These are phyloP conservation scores for Spinacia oleracea DNA, from an alignment of 179 eudicot genomes.

Conservation along the genomic window DNA sequence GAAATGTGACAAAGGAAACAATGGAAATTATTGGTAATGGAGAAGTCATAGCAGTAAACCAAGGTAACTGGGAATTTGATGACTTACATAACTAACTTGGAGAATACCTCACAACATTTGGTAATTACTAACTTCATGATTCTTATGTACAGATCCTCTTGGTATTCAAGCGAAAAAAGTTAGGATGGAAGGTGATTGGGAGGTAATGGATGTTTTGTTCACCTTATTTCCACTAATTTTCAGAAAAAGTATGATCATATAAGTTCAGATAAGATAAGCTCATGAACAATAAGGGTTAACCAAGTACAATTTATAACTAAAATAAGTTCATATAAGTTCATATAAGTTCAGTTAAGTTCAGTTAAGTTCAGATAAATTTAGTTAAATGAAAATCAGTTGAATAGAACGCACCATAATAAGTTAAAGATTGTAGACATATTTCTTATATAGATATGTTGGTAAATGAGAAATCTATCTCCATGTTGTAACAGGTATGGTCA, in stretches of 20 bases:
- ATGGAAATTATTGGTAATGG: slow-evolving; percentile 57
- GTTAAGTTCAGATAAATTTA: too few relatives aligned
- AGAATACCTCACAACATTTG: background rate
- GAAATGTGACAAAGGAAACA: slow-evolving; percentile 54
- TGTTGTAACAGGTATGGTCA: slow-evolving; percentile 69
- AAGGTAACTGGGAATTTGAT: slow-evolving; percentile 45
- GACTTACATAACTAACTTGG: background rate
- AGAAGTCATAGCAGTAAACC: slow-evolving; percentile 84
- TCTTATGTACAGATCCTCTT: slow-evolving; percentile 51
- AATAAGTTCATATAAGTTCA: too few relatives aligned
- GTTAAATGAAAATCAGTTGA: too few relatives aligned
- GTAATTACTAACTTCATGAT: background rate
- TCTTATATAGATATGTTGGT: background rate
- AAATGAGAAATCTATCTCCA: background rate
- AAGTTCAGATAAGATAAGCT: too few relatives aligned
- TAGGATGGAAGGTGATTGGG: slow-evolving; percentile 64
- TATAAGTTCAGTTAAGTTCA: too few relatives aligned
- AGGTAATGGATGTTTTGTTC: slow-evolving; percentile 56
- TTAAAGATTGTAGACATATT: background rate
- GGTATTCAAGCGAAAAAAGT: slow-evolving; percentile 93
- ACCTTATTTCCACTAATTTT: too few relatives aligned
- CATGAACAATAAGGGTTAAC: too few relatives aligned
- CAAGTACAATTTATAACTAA: too few relatives aligned
- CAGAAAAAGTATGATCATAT: too few relatives aligned
- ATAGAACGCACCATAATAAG: too few relatives aligned